Conservation (phyloP, 345 rosid genomes). For the Durio zibethinus region DNA sequence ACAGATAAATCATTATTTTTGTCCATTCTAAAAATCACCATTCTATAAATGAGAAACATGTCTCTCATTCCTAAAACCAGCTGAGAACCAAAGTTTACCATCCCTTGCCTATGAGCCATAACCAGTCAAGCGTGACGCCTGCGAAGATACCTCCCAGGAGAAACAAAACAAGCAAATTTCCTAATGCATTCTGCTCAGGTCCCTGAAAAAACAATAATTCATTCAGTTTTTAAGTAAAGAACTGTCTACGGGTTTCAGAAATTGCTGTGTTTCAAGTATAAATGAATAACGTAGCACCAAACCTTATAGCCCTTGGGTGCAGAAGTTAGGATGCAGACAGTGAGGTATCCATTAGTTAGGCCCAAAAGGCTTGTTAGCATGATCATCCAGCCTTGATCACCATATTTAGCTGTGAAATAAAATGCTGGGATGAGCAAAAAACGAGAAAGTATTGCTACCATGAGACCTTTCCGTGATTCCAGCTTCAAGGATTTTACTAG, state of each 20-base stretch:
- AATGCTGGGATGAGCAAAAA: slow-evolving; percentile 63
- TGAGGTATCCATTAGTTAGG: slow-evolving; percentile 63
- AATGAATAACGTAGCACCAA: neutral
- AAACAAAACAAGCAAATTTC: slow-evolving; percentile 58
- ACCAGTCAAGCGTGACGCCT: slow-evolving; percentile 57
- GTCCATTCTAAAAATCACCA: neutral
- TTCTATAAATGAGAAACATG: neutral
- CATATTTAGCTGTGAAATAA: slow-evolving; percentile 73
- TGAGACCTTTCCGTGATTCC: slow-evolving; percentile 59
- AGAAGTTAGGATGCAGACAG: slow-evolving; percentile 66
- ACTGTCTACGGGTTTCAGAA: neutral
- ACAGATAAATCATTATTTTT: neutral
- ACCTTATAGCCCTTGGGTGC: slow-evolving; percentile 91
- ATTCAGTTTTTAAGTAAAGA: neutral
- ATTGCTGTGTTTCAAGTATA: neutral
- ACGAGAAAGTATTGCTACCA: slow-evolving; percentile 38
- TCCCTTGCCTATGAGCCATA: slow-evolving; percentile 67
- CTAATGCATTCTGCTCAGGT: slow-evolving; percentile 68
- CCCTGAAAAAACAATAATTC: slow-evolving; percentile 34
- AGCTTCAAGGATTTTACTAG: slow-evolving; percentile 38
- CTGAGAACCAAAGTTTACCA: slow-evolving; percentile 36
- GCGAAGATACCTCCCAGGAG: slow-evolving; percentile 53
- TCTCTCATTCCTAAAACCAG: neutral
- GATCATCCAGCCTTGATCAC: slow-evolving; percentile 86
- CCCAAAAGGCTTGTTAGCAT: slow-evolving; percentile 72